Evolutionary conservation across 306 rosid genomes (phyloP).

Genomic region (Dryas drummondii): DNA sequence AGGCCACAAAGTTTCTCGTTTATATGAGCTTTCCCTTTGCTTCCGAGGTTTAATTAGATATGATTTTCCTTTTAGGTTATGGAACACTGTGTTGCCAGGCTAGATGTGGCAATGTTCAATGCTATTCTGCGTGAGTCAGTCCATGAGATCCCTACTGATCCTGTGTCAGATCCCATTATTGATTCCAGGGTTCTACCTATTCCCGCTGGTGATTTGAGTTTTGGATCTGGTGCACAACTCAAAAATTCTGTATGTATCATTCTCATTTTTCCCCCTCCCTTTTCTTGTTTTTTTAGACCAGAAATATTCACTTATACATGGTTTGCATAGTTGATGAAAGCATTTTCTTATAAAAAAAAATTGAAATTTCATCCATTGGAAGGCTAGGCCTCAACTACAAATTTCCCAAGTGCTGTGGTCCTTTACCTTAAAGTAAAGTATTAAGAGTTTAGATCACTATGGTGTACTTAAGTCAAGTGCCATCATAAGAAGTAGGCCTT

Average conservation of each 20-base stretch:
- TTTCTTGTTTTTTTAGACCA: neutral
- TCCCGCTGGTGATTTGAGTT: slow-evolving; percentile 94
- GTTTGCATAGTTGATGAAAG: neutral
- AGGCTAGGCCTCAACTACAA: neutral
- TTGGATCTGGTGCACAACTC: slow-evolving; percentile 97
- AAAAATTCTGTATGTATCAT: slow-evolving; percentile 71
- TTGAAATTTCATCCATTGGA: slow-evolving; percentile 11
- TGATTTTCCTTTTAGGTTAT: slow-evolving; percentile 62
- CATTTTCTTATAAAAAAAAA: neutral
- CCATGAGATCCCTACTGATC: slow-evolving; percentile 94
- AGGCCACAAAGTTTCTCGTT: slow-evolving; percentile 6
- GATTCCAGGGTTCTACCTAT: slow-evolving; percentile 93
- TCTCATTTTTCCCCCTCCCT: neutral
- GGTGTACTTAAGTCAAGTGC: neutral
- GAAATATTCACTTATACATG: neutral
- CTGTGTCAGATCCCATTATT: slow-evolving; percentile 89
- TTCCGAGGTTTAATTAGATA: slow-evolving; percentile 24
- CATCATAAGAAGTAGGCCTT: neutral
- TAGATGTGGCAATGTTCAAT: slow-evolving; percentile 95
- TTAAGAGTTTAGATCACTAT: neutral
- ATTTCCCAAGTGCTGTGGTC: neutral
- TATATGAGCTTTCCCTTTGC: slow-evolving; percentile 20
- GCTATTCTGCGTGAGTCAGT: slow-evolving; percentile 96
- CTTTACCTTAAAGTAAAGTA: neutral
- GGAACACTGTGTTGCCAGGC: slow-evolving; percentile 82